Conservation (phyloP, 129 eudicot genomes). For the Arctium lappa region DNA sequence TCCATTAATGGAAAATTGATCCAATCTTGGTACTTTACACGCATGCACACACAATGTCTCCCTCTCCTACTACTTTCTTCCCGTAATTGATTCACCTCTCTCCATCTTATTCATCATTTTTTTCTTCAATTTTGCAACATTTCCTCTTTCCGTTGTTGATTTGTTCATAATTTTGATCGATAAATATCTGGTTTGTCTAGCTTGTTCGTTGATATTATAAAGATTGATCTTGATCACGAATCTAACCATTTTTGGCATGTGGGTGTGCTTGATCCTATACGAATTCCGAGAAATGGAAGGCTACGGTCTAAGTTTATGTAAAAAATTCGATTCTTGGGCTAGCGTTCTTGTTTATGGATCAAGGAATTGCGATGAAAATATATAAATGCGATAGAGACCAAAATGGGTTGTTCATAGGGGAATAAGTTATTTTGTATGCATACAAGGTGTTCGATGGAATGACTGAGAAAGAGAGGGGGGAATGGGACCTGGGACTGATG, state of each 20-base stretch:
- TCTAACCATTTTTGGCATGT: slow-evolving; percentile 39
- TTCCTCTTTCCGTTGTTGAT: not conserved
- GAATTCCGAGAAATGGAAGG: slow-evolving; percentile 37
- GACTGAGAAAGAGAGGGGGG: slow-evolving; percentile 17
- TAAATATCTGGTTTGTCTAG: not conserved
- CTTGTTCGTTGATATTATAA: not conserved
- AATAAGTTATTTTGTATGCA: slow-evolving; percentile 13
- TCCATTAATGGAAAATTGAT: slow-evolving; percentile 4
- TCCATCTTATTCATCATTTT: slow-evolving; percentile 16
- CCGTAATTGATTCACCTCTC: slow-evolving; percentile 23
- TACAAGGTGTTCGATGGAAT: slow-evolving; percentile 29
- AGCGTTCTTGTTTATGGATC: slow-evolving; percentile 19
- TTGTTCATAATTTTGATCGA: not conserved
- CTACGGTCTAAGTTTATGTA: slow-evolving; percentile 5
- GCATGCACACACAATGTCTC: slow-evolving; percentile 11
- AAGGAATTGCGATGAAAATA: slow-evolving; percentile 11
- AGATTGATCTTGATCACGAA: not conserved
- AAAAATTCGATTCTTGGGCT: slow-evolving; percentile 18
- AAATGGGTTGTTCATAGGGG: slow-evolving; percentile 22
- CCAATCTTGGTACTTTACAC: slow-evolving; percentile 6
- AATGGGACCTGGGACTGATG: slow-evolving; percentile 64
- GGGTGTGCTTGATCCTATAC: slow-evolving; percentile 37
- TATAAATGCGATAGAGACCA: slow-evolving; percentile 21
- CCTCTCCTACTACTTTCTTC: slow-evolving; percentile 34
- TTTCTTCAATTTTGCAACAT: slow-evolving; percentile 7